Percentiles rank a stretch among this genome's conserved stretches.
phyloP scores from a whole-genome alignment of 1,284 basidiomycete species.

The Sporisorium sorghi region DNA sequence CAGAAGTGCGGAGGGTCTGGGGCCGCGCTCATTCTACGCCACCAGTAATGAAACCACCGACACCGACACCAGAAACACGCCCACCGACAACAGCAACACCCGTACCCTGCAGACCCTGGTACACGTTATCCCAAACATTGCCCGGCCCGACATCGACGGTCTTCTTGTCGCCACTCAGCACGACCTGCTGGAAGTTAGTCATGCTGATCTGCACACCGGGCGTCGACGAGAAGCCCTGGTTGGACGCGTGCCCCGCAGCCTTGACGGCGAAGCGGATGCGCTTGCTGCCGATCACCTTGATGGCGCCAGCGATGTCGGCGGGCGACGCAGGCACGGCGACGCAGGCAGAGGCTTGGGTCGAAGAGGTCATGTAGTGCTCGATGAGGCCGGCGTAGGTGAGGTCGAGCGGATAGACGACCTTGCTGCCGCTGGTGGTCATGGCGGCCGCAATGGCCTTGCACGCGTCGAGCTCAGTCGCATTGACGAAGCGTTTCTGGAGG shows the following conservation, averaged over 20 bases:
- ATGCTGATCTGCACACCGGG: conserved; percentile 55
- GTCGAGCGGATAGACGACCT: conserved; percentile 39
- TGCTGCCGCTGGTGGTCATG: conserved; percentile 19
- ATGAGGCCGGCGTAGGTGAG: conserved; percentile 28
- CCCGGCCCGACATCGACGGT: conserved; percentile 55
- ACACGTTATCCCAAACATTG: conserved; percentile 59
- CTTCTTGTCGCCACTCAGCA: conserved; percentile 41
- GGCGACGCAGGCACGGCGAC: conserved; percentile 45
- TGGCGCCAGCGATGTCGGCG: conserved; percentile 42
- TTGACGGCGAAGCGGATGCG: conserved; percentile 55
- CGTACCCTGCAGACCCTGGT: conserved; percentile 32
- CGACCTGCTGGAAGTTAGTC: conserved; percentile 49
- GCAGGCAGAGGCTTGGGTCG: conserved; percentile 43
- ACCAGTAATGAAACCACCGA: conserved; percentile 54
- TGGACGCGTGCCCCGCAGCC: conserved; percentile 52
- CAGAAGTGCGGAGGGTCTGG: too few relatives aligned
- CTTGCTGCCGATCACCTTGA: conserved; percentile 51
- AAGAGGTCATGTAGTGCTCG: conserved; percentile 47
- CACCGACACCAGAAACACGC: conserved; percentile 56
- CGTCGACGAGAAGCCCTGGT: conserved; percentile 57
- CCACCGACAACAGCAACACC: conserved; percentile 53
- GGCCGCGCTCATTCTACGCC: too few relatives aligned
- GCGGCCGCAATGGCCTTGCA: conserved; percentile 38
- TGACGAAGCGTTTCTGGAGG: conserved; percentile 36
- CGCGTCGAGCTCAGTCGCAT: conserved; percentile 39